Conservation (phyloP, 495 filamentous ascomycete genomes). For the Tetracladium marchalianum region DNA sequence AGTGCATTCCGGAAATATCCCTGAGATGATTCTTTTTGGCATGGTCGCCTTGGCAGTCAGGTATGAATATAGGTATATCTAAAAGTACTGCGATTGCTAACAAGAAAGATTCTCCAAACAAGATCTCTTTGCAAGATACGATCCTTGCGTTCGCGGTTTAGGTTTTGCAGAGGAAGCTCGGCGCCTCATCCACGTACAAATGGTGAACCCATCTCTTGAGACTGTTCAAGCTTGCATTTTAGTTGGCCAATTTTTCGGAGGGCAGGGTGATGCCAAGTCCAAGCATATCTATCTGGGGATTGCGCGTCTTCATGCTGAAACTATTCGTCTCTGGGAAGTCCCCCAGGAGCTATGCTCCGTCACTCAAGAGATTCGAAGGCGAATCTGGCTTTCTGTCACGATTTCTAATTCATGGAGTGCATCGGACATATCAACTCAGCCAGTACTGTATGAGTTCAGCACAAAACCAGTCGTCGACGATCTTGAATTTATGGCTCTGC, state of each 20-base stretch:
- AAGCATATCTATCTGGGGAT: conserved; percentile 2
- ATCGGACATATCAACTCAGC: not conserved
- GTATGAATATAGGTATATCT: not conserved
- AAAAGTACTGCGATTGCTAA: no score
- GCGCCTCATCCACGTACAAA: not conserved
- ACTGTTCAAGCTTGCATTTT: conserved; percentile 1
- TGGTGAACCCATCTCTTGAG: not conserved
- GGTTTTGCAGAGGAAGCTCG: not conserved
- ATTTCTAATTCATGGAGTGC: conserved; percentile 1
- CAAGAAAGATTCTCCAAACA: no score
- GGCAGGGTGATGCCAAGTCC: not conserved
- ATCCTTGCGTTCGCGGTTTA: no score
- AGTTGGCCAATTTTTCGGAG: not conserved
- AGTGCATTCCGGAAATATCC: not conserved
- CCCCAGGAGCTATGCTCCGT: not conserved
- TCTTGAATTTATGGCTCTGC: not conserved
- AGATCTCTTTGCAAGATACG: no score
- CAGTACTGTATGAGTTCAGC: not conserved
- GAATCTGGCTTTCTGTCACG: not conserved
- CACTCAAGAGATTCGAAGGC: not conserved
- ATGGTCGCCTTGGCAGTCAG: not conserved
- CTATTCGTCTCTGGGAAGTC: conserved; percentile 1
- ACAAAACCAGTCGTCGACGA: conserved; percentile 1
- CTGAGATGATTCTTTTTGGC: not conserved
- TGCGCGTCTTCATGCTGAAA: not conserved